Base-by-base conservation (phyloP, 2,329 filamentous ascomycete species). In the Esteya vermicola region DNA sequence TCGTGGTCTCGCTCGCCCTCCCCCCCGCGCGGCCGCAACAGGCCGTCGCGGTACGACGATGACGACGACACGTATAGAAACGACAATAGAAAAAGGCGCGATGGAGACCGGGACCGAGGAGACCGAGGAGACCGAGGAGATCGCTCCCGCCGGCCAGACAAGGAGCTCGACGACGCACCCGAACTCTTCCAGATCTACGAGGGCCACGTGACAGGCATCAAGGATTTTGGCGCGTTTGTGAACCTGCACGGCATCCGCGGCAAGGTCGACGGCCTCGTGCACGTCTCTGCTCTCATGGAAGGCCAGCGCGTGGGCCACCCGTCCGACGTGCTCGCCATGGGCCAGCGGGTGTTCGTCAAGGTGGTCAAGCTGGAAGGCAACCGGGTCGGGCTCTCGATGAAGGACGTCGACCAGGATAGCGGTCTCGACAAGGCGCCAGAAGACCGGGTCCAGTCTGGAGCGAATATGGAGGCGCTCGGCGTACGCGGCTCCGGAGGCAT, bases 201-300 rank as follows among this genome's bases (percentile, higher is more conserved):
- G 46, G 91, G 91, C 2, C 78, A 80, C 52, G 84, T 96, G 13
- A 95, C 85, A 0, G 86, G 88, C 0, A 69, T 98, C 40, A 96
- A 95, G 52, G 85, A 95, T 45, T 98, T 96, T 60, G 91, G 91
- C 10, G 86, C 79, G 1, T 98, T 98, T 58, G 86, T 96, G 43
- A 94, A 93, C 50, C 57, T 98, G n/a, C 73, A 80, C 48, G 82
- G 86, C 16, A 81, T 98, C 1, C 78, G 71, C 51, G 89, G 88
- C 35, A 93, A 86, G 57, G 81, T 93, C 1, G 88, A 95, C 54
- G 91, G 91, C 0, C 66, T 98, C 47, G 89, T 98, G 1, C 91
- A 98, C 55, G 78, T 98, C 22, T 95, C 89, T 20, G 83, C 85
- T 19, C 81, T 98, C 58, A 75, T 80, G 37, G 79, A 88, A 43